Percentiles rank a stretch among this genome's conserved stretches.
phyloP scores from a whole-genome alignment of 2,329 filamentous ascomycete species.

The Pseudogymnoascus sp. region DNA sequence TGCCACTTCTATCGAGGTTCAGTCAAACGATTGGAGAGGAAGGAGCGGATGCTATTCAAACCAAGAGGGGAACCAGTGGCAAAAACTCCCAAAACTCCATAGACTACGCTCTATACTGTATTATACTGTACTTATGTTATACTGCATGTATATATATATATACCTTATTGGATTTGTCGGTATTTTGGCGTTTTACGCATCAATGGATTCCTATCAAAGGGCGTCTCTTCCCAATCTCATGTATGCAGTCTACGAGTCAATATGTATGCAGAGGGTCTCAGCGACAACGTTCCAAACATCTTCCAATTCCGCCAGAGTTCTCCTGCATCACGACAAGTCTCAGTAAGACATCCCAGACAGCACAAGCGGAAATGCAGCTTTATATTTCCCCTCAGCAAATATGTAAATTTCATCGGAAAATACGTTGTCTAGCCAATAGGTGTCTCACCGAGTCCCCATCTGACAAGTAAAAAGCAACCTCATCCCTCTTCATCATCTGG shows the following conservation, averaged over 20 bases:
- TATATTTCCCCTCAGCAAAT: not conserved
- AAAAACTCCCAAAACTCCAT: not conserved
- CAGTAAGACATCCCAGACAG: not conserved
- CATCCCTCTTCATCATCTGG: conserved; percentile 4
- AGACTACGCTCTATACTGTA: not conserved
- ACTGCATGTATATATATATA: too few species aligned
- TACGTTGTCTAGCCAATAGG: not conserved
- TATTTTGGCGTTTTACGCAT: not conserved
- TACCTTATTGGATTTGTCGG: not conserved
- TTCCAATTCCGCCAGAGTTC: not conserved
- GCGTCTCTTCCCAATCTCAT: not conserved
- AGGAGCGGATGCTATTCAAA: not conserved
- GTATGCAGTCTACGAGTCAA: not conserved
- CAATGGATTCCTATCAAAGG: not conserved
- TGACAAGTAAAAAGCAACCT: conserved; percentile 5
- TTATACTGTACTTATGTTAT: not conserved
- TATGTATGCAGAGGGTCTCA: not conserved
- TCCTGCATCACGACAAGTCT: not conserved
- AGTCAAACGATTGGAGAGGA: conserved; percentile 6
- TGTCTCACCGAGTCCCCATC: conserved; percentile 14
- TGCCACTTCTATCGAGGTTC: conserved; percentile 2
- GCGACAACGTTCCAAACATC: not conserved
- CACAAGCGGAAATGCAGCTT: not conserved
- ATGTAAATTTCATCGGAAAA: conserved; percentile 5
- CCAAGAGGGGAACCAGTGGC: not conserved